Evolutionary conservation across 805 yeast species (phyloP).

Genomic region (Yarrowia divulgata): DNA sequence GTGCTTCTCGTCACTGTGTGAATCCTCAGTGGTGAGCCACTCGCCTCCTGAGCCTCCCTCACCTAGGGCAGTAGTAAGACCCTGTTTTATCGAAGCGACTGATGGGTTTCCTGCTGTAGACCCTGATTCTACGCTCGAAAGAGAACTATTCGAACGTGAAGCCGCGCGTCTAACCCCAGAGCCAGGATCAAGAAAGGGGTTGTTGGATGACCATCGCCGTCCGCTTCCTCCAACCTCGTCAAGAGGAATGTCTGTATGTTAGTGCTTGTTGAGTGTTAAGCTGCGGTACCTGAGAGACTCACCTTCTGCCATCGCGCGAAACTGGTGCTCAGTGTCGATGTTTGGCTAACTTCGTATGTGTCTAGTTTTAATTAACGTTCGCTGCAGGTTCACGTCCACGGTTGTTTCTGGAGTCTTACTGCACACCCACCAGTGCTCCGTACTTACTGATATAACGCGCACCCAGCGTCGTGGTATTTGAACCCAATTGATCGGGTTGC

Average conservation of each 20-base stretch:
- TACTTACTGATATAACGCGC: no score
- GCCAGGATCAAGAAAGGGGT: conserved; percentile 32
- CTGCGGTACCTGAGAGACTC: background rate
- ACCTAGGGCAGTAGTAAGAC: conserved; percentile 17
- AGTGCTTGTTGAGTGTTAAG: background rate
- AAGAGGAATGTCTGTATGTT: conserved; percentile 22
- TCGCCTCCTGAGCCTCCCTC: conserved; percentile 33
- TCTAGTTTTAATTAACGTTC: background rate
- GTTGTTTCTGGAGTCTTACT: background rate
- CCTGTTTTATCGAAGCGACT: conserved; percentile 24
- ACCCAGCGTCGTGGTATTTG: no score
- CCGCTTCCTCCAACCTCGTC: conserved; percentile 19
- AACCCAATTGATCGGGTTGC: no score
- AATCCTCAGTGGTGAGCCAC: conserved; percentile 24
- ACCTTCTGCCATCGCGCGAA: conserved; percentile 20
- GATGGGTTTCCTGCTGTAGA: conserved; percentile 16
- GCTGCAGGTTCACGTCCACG: background rate
- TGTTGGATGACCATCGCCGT: conserved; percentile 25
- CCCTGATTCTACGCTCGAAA: conserved; percentile 19
- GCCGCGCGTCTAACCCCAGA: conserved; percentile 18
- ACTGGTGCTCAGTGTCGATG: background rate
- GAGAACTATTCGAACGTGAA: conserved; percentile 15
- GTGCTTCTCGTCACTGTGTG: conserved; percentile 2
- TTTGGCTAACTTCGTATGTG: background rate
- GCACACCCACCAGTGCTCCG: no score